These are phyloP conservation scores for Aspergillus sp. DNA, from an alignment of 2,329 filamentous ascomycete genomes.

Conservation along the genomic window DNA sequence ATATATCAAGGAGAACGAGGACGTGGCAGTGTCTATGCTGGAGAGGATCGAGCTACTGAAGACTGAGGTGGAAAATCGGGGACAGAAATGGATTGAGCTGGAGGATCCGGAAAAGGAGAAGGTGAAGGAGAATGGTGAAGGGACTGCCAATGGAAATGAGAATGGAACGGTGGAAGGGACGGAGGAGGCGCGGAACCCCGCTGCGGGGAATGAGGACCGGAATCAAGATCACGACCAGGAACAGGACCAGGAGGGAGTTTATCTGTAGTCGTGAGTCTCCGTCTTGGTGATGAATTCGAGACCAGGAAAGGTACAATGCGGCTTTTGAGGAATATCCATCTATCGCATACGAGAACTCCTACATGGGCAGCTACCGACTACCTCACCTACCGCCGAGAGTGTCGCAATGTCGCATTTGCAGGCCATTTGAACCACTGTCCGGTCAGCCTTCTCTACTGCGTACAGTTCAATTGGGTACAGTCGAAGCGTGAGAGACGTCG, in stretches of 20 bases:
- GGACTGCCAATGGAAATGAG: constrained; percentile 6
- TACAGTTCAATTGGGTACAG: not conserved
- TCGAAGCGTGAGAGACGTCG: not conserved
- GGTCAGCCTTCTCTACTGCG: not conserved
- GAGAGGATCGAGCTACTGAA: constrained; percentile 57
- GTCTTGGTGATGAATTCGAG: constrained; percentile 16
- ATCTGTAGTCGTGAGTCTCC: constrained; percentile 18
- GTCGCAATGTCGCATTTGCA: not conserved
- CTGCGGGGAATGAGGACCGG: constrained; percentile 4
- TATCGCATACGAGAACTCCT: too few relatives aligned
- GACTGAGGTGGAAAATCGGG: constrained; percentile 55
- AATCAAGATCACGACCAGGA: constrained; percentile 5
- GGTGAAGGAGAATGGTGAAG: constrained; percentile 14
- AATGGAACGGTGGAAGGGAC: constrained; percentile 23
- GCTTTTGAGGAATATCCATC: too few relatives aligned
- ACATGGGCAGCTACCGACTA: too few relatives aligned
- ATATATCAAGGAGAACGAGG: constrained; percentile 58
- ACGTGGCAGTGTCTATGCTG: constrained; percentile 58
- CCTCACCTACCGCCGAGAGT: not conserved
- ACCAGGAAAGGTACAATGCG: not conserved
- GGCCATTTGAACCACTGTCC: not conserved
- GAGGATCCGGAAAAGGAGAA: constrained; percentile 18
- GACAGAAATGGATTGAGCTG: constrained; percentile 54
- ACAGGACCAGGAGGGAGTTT: constrained; percentile 31
- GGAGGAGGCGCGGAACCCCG: not conserved